phyloP scores from a whole-genome alignment of 768 basidiomycete species.

The Gloeophyllum trabeum region DNA sequence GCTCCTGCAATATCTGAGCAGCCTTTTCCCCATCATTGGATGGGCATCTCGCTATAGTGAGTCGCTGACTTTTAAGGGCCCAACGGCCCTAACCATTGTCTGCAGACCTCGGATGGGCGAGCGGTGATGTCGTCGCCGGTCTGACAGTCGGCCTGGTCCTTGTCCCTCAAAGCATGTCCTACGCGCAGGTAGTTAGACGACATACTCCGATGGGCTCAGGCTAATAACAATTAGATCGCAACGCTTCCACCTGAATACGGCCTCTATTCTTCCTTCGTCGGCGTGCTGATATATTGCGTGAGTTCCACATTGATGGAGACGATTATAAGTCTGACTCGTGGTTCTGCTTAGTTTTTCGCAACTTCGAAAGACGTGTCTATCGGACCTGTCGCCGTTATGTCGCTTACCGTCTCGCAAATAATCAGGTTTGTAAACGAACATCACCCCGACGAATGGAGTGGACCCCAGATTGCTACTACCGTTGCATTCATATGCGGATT shows the following conservation, averaged over 20 bases:
- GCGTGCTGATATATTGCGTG: conserved; percentile 76
- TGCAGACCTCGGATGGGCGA: conserved; percentile 65
- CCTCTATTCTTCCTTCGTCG: conserved; percentile 89
- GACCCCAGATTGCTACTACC: conserved; percentile 71
- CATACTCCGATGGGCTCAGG: not conserved
- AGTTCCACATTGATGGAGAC: not conserved
- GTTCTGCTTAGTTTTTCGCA: conserved; percentile 88
- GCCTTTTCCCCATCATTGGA: conserved; percentile 73
- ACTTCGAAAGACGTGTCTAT: conserved; percentile 99
- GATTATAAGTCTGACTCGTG: not conserved
- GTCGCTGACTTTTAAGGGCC: conserved; percentile 12
- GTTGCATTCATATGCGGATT: conserved; percentile 84
- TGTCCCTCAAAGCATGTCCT: conserved; percentile 91
- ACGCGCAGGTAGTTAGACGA: conserved; percentile 46
- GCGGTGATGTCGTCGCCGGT: conserved; percentile 82
- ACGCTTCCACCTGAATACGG: conserved; percentile 82
- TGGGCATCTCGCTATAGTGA: conserved; percentile 86
- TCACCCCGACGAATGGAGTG: conserved; percentile 46
- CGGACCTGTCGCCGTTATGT: conserved; percentile 98
- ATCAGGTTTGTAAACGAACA: conserved; percentile 49
- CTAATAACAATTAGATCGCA: conserved; percentile 47
- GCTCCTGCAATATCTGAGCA: conserved; percentile 49
- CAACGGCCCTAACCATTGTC: not conserved
- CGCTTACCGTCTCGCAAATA: conserved; percentile 74
- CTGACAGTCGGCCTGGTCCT: conserved; percentile 92